These are phyloP conservation scores for Pseudevernia furfuracea DNA, from an alignment of 495 filamentous ascomycete genomes.

Conservation along the genomic window DNA sequence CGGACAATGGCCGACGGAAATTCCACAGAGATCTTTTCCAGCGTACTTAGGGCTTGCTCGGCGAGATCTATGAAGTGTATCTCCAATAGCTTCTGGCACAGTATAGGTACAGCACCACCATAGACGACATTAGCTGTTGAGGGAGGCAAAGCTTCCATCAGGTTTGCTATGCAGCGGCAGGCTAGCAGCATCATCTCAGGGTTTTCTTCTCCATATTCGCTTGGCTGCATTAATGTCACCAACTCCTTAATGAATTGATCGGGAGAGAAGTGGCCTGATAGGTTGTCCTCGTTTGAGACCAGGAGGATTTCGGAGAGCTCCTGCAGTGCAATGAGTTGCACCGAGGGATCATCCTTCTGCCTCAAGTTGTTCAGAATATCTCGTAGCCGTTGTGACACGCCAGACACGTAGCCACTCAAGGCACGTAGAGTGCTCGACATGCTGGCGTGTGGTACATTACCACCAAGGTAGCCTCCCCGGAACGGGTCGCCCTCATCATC, in stretches of 20 bases:
- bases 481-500: constrained; percentile 77
- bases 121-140: constrained; percentile 95
- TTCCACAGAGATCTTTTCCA: constrained; percentile 96
- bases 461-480: constrained; percentile 60
- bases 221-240: constrained; percentile 84
- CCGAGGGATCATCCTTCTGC: constrained; percentile 78
- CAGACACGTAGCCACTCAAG: constrained; percentile 83
- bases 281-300: constrained; percentile 91
- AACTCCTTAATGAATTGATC: constrained; percentile 95
- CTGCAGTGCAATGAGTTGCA: constrained; percentile 86
- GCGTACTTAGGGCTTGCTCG: constrained; percentile 90
- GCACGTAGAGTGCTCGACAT: constrained; percentile 80
- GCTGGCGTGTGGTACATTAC: constrained; percentile 52
- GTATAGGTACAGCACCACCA: constrained; percentile 84
- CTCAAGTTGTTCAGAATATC: constrained; percentile 77
- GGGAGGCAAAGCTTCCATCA: constrained; percentile 94
- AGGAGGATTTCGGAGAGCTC: constrained; percentile 90
- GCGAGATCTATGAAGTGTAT: constrained; percentile 96
- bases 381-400: constrained; percentile 68
- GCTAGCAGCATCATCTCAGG: constrained; percentile 97
- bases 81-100: constrained; percentile 89
- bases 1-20: constrained; percentile 94
- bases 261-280: constrained; percentile 90
- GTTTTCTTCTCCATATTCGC: constrained; percentile 80
- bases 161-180: constrained; percentile 89